Conservation (phyloP, 2,329 filamentous ascomycete genomes). For the Penicillium polonicum region DNA sequence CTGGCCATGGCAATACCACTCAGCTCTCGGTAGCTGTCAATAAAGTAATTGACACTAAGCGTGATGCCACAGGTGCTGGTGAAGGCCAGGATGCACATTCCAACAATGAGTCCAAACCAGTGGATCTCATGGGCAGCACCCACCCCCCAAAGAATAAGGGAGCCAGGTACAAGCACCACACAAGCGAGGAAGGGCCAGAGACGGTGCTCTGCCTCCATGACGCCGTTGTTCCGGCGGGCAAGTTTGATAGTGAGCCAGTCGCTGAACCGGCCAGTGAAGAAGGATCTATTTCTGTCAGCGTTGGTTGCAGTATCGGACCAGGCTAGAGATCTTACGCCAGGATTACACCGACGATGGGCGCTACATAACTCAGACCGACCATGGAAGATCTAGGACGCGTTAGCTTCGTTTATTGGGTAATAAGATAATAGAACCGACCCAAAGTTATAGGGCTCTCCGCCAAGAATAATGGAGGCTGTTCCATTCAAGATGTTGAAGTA, state of each 20-base stretch:
- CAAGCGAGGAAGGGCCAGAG: constrained; percentile 42
- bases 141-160: constrained; percentile 42
- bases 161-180: constrained; percentile 36
- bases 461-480: constrained; percentile 40
- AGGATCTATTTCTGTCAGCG: constrained; percentile 25
- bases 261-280: constrained; percentile 42
- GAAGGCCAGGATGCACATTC: constrained; percentile 45
- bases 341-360: constrained; percentile 36
- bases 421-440: constrained; percentile 18
- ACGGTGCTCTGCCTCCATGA: constrained; percentile 45
- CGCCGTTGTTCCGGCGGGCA: constrained; percentile 41
- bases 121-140: constrained; percentile 44
- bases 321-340: constrained; percentile 25
- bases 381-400: constrained; percentile 34
- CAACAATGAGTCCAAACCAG: constrained; percentile 45
- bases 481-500: constrained; percentile 45
- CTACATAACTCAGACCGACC: constrained; percentile 41
- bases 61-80: constrained; percentile 40
- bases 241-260: constrained; percentile 42
- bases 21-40: constrained; percentile 44
- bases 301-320: background rate
- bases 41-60: constrained; percentile 42
- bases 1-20: constrained; percentile 43
- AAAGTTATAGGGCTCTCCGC: constrained; percentile 39
- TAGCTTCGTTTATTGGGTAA: constrained; percentile 6